Conservation (phyloP, 1,284 basidiomycete genomes). For the Entoloma clypeatum region DNA sequence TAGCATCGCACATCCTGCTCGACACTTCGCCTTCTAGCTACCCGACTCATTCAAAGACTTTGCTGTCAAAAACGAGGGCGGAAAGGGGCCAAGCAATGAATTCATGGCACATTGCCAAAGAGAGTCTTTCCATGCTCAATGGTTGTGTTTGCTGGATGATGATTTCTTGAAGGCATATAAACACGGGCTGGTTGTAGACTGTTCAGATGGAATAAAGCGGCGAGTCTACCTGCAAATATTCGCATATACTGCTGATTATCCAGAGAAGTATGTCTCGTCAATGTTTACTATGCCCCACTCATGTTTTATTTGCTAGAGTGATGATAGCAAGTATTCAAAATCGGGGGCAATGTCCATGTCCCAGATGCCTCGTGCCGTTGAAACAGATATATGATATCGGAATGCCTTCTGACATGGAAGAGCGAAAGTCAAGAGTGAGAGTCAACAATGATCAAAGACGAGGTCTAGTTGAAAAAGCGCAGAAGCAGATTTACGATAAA, state of each 20-base stretch:
- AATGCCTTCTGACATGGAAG: not conserved
- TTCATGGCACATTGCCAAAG: not conserved
- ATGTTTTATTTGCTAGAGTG: not conserved
- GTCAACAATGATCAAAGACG: too few species aligned
- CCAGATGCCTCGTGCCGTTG: not conserved
- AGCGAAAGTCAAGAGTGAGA: too few species aligned
- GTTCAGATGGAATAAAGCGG: constrained; percentile 1
- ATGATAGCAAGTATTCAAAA: not conserved
- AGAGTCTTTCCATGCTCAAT: constrained; percentile 3
- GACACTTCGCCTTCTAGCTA: constrained; percentile 2
- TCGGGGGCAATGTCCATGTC: not conserved
- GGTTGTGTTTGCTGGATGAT: constrained; percentile 1
- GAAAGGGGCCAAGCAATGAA: not conserved
- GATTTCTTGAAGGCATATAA: constrained; percentile 6
- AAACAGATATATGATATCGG: not conserved
- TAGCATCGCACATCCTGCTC: not conserved
- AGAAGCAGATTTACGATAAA: too few species aligned
- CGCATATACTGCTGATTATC: not conserved
- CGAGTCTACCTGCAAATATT: constrained; percentile 2
- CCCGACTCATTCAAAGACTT: constrained; percentile 9
- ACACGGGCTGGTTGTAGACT: constrained; percentile 3
- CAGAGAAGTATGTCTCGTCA: not conserved
- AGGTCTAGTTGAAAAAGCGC: too few species aligned
- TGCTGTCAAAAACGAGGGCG: not conserved
- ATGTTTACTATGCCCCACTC: not conserved